Percentiles rank a stretch among this genome's conserved stretches.
Evolutionary conservation across 306 rosid genomes (phyloP).

Genomic region (Cucurbita maxima): DNA sequence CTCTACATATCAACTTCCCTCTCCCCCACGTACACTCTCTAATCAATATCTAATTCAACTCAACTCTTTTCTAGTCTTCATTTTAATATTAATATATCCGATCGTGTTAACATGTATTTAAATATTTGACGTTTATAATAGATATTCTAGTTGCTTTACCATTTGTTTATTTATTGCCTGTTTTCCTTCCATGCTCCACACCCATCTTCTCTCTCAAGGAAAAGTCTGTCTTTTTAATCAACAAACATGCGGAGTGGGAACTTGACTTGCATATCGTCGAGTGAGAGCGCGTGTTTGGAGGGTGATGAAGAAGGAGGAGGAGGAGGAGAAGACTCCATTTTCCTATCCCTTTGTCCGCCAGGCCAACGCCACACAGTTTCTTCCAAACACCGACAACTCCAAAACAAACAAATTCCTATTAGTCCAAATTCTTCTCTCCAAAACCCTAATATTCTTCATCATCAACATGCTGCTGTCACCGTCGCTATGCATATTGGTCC

Average conservation of each 20-base stretch:
- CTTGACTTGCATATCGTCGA: slow-evolving; percentile 26
- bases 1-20: slow-evolving; percentile 5
- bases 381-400: background rate
- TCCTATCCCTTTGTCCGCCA: slow-evolving; percentile 69
- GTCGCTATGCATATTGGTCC: slow-evolving; percentile 76
- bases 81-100: no score
- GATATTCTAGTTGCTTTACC: background rate
- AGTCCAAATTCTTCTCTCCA: slow-evolving; percentile 4
- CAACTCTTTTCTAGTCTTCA: no score
- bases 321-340: slow-evolving; percentile 41
- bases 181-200: slow-evolving; percentile 17
- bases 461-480: slow-evolving; percentile 27
- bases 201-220: slow-evolving; percentile 3
- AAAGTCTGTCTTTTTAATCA: background rate
- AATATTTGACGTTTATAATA: no score
- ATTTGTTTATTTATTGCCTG: slow-evolving; percentile 18
- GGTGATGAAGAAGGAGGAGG: slow-evolving; percentile 6
- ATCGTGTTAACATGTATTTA: no score
- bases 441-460: background rate
- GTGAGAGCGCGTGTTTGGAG: slow-evolving; percentile 16
- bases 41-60: no score
- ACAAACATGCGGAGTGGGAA: slow-evolving; percentile 44
- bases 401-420: background rate
- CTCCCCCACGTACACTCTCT: slow-evolving; percentile 2
- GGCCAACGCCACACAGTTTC: slow-evolving; percentile 25